phyloP scores from a whole-genome alignment of 2,329 filamentous ascomycete species.

The Sporothrix brasiliensis region DNA sequence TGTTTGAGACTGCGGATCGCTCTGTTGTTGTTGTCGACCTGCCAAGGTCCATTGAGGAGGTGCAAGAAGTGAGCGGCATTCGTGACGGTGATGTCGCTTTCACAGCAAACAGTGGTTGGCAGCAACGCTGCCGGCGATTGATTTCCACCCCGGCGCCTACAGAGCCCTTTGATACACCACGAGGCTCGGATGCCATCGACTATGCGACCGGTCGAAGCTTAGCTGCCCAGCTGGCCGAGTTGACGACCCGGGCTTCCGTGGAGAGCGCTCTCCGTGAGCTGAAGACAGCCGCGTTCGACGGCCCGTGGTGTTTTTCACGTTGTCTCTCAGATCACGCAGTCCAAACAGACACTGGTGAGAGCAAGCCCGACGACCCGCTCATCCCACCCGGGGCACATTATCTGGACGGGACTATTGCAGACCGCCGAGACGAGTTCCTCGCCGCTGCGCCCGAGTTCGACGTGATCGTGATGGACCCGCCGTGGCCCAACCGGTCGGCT shows the following conservation, averaged over 20 bases:
- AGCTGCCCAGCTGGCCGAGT: constrained; percentile 55
- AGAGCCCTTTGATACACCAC: constrained; percentile 54
- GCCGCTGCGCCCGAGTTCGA: constrained; percentile 58
- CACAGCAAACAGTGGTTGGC: not conserved
- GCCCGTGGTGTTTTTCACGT: constrained; percentile 53
- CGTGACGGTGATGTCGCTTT: not conserved
- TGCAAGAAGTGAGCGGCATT: constrained; percentile 51
- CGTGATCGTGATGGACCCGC: constrained; percentile 73
- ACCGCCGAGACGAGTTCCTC: constrained; percentile 48
- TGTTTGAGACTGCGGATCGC: constrained; percentile 57
- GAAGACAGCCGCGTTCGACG: constrained; percentile 41
- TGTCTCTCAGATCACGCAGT: constrained; percentile 32
- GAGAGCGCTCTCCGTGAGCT: constrained; percentile 50
- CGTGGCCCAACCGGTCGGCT: constrained; percentile 79
- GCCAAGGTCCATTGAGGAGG: constrained; percentile 68
- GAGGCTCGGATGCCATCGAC: not conserved
- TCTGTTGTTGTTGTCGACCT: constrained; percentile 67
- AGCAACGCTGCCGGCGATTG: constrained; percentile 44
- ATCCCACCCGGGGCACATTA: constrained; percentile 51
- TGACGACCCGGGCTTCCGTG: constrained; percentile 57
- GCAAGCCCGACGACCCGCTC: constrained; percentile 32
- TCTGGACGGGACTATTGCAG: constrained; percentile 54
- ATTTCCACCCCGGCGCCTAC: constrained; percentile 51
- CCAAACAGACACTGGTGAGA: not conserved
- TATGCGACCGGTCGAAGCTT: constrained; percentile 42